Evolutionary conservation across 345 rosid species (phyloP).

Genomic region (Eucalyptus marginata): DNA sequence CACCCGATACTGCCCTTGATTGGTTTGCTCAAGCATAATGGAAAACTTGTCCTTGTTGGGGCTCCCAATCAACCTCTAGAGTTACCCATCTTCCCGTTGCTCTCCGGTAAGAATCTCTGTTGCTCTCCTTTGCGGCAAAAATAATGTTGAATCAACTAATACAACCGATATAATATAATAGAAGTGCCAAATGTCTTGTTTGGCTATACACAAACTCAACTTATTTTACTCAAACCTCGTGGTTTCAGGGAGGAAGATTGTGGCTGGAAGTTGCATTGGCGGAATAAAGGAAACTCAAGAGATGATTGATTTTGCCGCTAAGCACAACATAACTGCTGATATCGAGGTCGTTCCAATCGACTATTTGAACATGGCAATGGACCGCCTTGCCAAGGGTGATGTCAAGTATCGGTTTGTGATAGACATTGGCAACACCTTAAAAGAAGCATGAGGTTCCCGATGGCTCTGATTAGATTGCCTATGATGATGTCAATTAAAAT

Average conservation of each 20-base stretch:
- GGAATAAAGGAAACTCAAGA: conserved; percentile 24
- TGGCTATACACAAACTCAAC: background rate
- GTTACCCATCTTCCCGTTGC: conserved; percentile 13
- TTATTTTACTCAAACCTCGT: background rate
- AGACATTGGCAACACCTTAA: conserved; percentile 3
- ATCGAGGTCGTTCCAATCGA: conserved; percentile 4
- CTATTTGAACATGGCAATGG: conserved; percentile 8
- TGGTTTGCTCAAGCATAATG: conserved; percentile 29
- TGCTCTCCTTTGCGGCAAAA: background rate
- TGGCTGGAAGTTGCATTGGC: background rate
- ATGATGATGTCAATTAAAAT: background rate
- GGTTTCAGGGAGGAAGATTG: conserved; percentile 5
- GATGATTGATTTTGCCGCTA: conserved; percentile 7
- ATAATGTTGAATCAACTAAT: background rate
- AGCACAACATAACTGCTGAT: background rate
- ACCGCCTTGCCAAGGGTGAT: background rate
- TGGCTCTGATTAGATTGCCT: background rate
- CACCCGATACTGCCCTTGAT: conserved; percentile 31
- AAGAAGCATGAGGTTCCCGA: background rate
- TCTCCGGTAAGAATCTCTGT: conserved; percentile 4
- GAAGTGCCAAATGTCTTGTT: background rate
- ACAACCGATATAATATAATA: background rate
- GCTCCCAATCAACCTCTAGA: conserved; percentile 32
- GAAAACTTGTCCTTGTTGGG: conserved; percentile 42
- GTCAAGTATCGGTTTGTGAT: conserved; percentile 14